A percentile compares a stretch with the other conserved stretches of the same genome.
phyloP scores from a whole-genome alignment of 2,329 filamentous ascomycete genomes.

The Penicillium hesseltinei region DNA sequence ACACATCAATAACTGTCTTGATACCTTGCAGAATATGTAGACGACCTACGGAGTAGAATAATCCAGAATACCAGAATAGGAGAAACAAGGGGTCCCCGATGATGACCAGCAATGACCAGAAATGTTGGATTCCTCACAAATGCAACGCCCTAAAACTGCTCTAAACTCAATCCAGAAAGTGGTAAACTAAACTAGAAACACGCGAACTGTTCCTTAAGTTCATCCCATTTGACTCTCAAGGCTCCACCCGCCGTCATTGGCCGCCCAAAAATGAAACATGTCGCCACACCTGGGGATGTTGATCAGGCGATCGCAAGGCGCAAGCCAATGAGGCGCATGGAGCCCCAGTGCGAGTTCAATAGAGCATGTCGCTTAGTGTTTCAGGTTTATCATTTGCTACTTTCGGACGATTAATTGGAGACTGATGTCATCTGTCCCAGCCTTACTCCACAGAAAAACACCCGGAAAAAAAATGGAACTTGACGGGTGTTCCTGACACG shows the following conservation, averaged over 20 bases:
- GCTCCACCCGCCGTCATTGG: constrained; percentile 2
- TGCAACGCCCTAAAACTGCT: not conserved
- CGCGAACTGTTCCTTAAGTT: constrained; percentile 1
- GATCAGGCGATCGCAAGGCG: constrained; percentile 3
- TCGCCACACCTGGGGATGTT: constrained; percentile 10
- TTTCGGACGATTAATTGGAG: not conserved
- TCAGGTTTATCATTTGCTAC: constrained; percentile 7
- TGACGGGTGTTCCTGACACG: constrained; percentile 1
- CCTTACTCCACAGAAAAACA: constrained; percentile 16
- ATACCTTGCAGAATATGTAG: not conserved
- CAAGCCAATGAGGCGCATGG: not conserved
- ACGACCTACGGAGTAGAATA: not conserved
- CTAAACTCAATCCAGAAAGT: constrained; percentile 1
- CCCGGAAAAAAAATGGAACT: constrained; percentile 9
- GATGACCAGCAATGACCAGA: not conserved
- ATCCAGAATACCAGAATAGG: not conserved
- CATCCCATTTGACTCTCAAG: not conserved
- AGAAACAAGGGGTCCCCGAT: constrained; percentile 1
- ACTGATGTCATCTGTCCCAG: constrained; percentile 4
- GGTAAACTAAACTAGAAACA: not conserved
- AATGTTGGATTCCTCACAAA: constrained; percentile 9
- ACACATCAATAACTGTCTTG: not conserved
- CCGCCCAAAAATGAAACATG: not conserved
- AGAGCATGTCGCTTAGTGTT: constrained; percentile 11
- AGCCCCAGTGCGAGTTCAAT: constrained; percentile 3